These are phyloP conservation scores for Fusarium secorum DNA, from an alignment of 2,329 filamentous ascomycete species.

Conservation along the genomic window DNA sequence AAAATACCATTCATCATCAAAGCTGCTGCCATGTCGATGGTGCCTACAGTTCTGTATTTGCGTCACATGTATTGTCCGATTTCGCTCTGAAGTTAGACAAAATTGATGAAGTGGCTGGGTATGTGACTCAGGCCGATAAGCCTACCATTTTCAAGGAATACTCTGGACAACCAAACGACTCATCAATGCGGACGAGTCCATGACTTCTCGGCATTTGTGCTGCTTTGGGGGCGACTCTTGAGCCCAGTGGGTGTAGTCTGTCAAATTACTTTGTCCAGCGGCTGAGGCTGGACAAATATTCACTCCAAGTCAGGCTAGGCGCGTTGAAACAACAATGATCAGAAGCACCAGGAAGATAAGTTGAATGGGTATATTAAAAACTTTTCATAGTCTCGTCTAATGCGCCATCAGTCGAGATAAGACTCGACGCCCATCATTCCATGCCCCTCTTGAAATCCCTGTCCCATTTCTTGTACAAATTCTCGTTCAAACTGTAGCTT, in stretches of 20 bases:
- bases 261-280: no score
- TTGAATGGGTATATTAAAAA: slow-evolving; percentile 42
- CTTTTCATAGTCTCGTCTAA: slow-evolving; percentile 41
- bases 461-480: not conserved
- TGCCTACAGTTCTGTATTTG: not conserved
- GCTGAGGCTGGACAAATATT: not conserved
- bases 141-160: not conserved
- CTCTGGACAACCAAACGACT: not conserved
- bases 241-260: no score
- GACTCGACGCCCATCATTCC: slow-evolving; percentile 12
- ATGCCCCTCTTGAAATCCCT: not conserved
- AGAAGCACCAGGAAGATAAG: not conserved
- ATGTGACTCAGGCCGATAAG: not conserved
- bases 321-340: not conserved
- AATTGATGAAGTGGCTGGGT: no score
- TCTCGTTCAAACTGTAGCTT: slow-evolving; percentile 13
- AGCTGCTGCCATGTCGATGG: not conserved
- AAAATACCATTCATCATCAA: not conserved
- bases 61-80: not conserved
- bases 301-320: not conserved
- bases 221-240: not conserved
- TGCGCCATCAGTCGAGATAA: slow-evolving; percentile 16
- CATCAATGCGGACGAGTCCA: not conserved
- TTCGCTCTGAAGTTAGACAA: not conserved
- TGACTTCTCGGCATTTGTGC: not conserved